Conservation (phyloP, 305 asterid species). For the Fraxinus xanthoxyloides region DNA sequence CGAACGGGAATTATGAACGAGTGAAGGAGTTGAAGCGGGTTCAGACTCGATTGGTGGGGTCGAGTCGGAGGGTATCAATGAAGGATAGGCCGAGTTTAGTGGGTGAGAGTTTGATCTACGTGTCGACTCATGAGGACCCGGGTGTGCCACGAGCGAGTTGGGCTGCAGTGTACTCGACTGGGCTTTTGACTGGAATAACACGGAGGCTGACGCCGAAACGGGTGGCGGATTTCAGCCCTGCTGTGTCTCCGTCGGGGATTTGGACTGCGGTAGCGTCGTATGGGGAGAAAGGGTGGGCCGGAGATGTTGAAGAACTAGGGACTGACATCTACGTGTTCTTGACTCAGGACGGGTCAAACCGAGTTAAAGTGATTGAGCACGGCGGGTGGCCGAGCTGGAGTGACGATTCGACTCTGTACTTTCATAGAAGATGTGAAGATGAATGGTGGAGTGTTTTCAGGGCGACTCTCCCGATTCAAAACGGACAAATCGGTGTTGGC, state of each 20-base stretch:
- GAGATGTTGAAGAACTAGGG: constrained; percentile 70
- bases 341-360: constrained; percentile 69
- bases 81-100: constrained; percentile 67
- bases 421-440: constrained; percentile 71
- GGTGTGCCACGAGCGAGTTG: constrained; percentile 73
- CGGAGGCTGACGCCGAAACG: constrained; percentile 62
- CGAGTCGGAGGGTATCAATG: constrained; percentile 47
- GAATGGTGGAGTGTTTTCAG: constrained; percentile 89
- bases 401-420: constrained; percentile 69
- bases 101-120: constrained; percentile 58
- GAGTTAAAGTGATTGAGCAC: constrained; percentile 69
- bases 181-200: constrained; percentile 48
- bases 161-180: constrained; percentile 85
- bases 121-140: constrained; percentile 75
- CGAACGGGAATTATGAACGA: neutral
- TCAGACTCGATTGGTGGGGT: constrained; percentile 50
- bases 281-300: constrained; percentile 68
- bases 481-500: constrained; percentile 26
- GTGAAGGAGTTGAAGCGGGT: constrained; percentile 28
- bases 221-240: constrained; percentile 81
- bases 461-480: constrained; percentile 33
- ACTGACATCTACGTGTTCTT: constrained; percentile 69
- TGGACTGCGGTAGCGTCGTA: constrained; percentile 89
- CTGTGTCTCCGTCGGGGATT: constrained; percentile 75
- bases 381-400: constrained; percentile 97